A percentile compares a stretch with the other conserved stretches of the same genome.
Evolutionary conservation across 2,329 filamentous ascomycete genomes (phyloP).

Genomic region (Neonectria punicea): DNA sequence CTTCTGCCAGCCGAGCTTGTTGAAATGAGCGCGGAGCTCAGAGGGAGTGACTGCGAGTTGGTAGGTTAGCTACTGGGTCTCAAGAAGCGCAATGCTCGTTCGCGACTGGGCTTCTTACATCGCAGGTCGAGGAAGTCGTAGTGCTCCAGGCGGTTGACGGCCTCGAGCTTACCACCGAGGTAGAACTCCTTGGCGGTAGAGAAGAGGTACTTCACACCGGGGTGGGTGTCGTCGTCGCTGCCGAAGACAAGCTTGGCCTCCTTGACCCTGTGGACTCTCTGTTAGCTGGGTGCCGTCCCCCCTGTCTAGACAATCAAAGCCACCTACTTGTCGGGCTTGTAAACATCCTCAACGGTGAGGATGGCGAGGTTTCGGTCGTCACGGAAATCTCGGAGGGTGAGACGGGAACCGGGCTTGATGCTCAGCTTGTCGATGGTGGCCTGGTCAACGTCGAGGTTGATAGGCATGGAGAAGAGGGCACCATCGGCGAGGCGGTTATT

Average conservation of each 20-base stretch:
- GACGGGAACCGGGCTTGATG: constrained; percentile 81
- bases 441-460: constrained; percentile 87
- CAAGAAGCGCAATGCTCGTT: constrained; percentile 21
- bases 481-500: constrained; percentile 88
- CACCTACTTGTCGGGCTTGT: constrained; percentile 91
- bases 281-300: constrained; percentile 32
- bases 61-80: constrained; percentile 22
- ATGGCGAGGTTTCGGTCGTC: constrained; percentile 97
- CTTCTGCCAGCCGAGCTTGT: constrained; percentile 98
- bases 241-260: constrained; percentile 97
- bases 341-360: constrained; percentile 93
- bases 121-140: constrained; percentile 98
- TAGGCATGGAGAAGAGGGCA: constrained; percentile 95
- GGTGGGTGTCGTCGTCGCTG: constrained; percentile 88
- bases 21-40: constrained; percentile 95
- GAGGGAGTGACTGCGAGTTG: constrained; percentile 79
- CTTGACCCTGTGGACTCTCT: constrained; percentile 67
- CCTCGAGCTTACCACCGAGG: constrained; percentile 94
- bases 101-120: constrained; percentile 66
- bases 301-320: neutral
- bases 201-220: constrained; percentile 90
- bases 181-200: constrained; percentile 86
- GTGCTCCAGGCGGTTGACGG: constrained; percentile 94
- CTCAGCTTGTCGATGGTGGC: constrained; percentile 78
- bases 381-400: constrained; percentile 93